phyloP scores from a whole-genome alignment of 1,284 basidiomycete genomes.

The Pseudozyma thailandica region DNA sequence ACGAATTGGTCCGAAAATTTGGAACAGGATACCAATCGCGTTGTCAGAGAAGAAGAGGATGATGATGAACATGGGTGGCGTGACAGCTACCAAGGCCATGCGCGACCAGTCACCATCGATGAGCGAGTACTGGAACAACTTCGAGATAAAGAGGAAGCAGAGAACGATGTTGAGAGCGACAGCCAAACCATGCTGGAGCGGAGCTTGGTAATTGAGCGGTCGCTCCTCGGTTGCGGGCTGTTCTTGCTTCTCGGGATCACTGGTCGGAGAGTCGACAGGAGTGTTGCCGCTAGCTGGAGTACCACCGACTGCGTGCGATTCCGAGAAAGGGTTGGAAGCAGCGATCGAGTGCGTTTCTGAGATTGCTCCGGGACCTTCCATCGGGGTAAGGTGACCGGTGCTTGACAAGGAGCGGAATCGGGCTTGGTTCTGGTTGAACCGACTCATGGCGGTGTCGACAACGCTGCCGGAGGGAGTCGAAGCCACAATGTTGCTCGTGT shows the following conservation, averaged over 20 bases:
- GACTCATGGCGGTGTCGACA: constrained; percentile 15
- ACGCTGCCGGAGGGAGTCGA: constrained; percentile 2
- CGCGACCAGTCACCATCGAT: constrained; percentile 76
- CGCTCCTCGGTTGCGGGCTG: constrained; percentile 41
- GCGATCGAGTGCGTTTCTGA: constrained; percentile 12
- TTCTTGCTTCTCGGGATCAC: constrained; percentile 38
- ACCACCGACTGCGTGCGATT: constrained; percentile 13
- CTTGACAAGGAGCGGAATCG: constrained; percentile 11
- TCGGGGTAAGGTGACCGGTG: constrained; percentile 6
- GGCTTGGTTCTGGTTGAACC: constrained; percentile 37
- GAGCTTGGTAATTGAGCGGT: constrained; percentile 79
- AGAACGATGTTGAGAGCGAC: constrained; percentile 69
- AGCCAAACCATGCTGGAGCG: constrained; percentile 80
- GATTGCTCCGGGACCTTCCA: constrained; percentile 1
- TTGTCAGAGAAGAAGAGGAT: constrained; percentile 75
- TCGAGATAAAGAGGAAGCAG: constrained; percentile 75
- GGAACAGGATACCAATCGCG: constrained; percentile 70
- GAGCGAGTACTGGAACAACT: constrained; percentile 76
- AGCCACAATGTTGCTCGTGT: constrained; percentile 10
- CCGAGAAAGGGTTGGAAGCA: constrained; percentile 24
- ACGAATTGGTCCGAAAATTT: constrained; percentile 72
- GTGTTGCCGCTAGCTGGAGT: background rate
- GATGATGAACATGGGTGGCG: constrained; percentile 34
- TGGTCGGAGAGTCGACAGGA: background rate
- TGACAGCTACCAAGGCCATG: constrained; percentile 72